These are phyloP conservation scores for Stellera chamaejasme DNA, from an alignment of 345 rosid genomes.

Conservation along the genomic window DNA sequence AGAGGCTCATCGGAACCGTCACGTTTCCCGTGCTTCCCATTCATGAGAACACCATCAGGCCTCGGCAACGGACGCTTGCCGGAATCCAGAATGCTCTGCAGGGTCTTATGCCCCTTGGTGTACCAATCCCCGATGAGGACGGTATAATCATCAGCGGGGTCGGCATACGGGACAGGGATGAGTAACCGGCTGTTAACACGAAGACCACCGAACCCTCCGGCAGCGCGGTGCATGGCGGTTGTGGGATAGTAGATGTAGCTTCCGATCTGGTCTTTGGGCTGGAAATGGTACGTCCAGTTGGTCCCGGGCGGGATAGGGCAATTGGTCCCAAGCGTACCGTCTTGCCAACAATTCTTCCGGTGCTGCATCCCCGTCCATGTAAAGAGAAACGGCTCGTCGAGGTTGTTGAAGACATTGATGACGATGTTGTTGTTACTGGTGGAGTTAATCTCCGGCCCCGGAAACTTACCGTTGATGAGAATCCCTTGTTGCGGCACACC, in stretches of 20 bases:
- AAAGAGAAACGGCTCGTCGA: conserved; percentile 59
- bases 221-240: conserved; percentile 40
- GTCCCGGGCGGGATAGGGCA: conserved; percentile 67
- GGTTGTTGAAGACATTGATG: conserved; percentile 63
- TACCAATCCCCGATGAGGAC: conserved; percentile 58
- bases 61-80: conserved; percentile 39
- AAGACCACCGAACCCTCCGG: conserved; percentile 72
- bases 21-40: conserved; percentile 38
- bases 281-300: conserved; percentile 74
- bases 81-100: conserved; percentile 38
- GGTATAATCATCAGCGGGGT: conserved; percentile 53
- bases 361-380: conserved; percentile 68
- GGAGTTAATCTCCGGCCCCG: conserved; percentile 72
- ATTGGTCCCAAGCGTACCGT: conserved; percentile 57
- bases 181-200: conserved; percentile 59
- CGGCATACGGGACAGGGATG: conserved; percentile 66
- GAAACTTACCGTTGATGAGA: conserved; percentile 66
- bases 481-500: conserved; percentile 63
- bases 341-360: conserved; percentile 83
- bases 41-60: conserved; percentile 55
- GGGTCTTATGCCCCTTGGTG: conserved; percentile 40
- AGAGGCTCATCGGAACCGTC: conserved; percentile 28
- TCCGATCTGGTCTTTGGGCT: conserved; percentile 87
- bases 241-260: conserved; percentile 63
- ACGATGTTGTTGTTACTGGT: conserved; percentile 64